Percentiles rank a stretch among this genome's conserved stretches.
phyloP scores from a whole-genome alignment of 208 protist genomes.

The Leishmania guyanensis region DNA sequence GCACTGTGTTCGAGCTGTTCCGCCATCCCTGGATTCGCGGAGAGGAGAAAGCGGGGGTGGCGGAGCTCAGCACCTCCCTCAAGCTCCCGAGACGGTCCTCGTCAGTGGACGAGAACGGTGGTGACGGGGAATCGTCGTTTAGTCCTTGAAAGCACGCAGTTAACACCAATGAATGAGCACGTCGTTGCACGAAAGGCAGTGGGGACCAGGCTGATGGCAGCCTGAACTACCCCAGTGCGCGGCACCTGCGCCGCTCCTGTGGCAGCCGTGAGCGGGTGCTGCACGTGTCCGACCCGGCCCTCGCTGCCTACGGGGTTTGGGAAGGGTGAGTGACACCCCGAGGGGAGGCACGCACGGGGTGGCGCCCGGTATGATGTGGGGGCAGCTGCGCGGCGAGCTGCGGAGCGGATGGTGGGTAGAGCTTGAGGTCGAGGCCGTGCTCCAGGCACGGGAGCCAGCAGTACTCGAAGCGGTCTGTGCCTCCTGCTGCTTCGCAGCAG shows the following conservation, averaged over 20 bases:
- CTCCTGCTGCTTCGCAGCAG: not conserved
- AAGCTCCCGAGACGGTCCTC: not conserved
- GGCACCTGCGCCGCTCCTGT: not conserved
- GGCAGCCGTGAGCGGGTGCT: too few relatives aligned
- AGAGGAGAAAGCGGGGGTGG: not conserved
- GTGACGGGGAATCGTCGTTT: not conserved
- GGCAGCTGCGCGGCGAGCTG: not conserved
- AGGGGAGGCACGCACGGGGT: not conserved
- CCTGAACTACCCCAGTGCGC: not conserved
- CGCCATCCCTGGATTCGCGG: conserved; percentile 60
- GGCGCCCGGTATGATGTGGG: not conserved
- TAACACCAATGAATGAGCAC: not conserved
- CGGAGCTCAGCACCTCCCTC: not conserved
- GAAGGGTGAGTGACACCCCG: not conserved
- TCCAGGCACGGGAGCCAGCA: not conserved
- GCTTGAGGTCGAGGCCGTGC: conserved; percentile 1
- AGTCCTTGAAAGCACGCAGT: not conserved
- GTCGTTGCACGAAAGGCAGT: not conserved
- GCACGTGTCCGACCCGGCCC: too few relatives aligned
- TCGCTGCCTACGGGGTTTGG: too few relatives aligned
- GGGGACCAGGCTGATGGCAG: not conserved
- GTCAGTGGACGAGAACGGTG: not conserved
- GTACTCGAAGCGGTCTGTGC: not conserved
- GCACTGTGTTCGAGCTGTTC: conserved; percentile 56
- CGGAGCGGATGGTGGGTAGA: not conserved